Conservation (phyloP, 768 basidiomycete genomes). For the Serendipita sp. region DNA sequence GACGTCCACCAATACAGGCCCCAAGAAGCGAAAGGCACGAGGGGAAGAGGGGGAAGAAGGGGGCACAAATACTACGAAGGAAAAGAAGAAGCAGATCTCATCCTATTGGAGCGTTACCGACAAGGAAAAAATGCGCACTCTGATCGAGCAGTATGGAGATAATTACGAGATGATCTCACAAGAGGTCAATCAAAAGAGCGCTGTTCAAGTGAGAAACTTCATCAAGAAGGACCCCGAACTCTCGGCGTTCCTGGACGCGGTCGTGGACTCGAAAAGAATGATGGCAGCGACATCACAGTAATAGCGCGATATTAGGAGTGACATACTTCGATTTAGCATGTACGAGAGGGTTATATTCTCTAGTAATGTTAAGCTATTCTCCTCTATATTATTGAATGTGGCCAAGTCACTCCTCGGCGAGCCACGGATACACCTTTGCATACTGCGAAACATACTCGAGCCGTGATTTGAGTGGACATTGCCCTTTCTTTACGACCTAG, state of each 20-base stretch:
- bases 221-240: not conserved
- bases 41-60: not conserved
- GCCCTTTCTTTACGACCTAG: too few species aligned
- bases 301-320: not conserved
- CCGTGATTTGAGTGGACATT: too few species aligned
- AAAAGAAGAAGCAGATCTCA: slow-evolving; percentile 1
- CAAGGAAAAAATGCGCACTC: not conserved
- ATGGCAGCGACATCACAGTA: not conserved
- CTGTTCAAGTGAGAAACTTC: not conserved
- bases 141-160: slow-evolving; percentile 3
- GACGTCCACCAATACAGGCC: not conserved
- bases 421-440: too few species aligned
- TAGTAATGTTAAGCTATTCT: too few species aligned
- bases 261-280: not conserved
- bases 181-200: not conserved
- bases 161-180: not conserved
- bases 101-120: slow-evolving; percentile 4
- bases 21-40: not conserved
- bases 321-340: too few species aligned
- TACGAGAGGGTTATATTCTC: too few species aligned
- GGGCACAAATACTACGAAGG: not conserved
- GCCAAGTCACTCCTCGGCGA: too few species aligned
- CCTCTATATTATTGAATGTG: too few species aligned
- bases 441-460: too few species aligned
- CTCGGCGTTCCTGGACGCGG: not conserved